A percentile compares a stretch with the other conserved stretches of the same genome.
These are phyloP conservation scores for Pleurotus eryngii DNA, from an alignment of 768 basidiomycete species.

Conservation along the genomic window DNA sequence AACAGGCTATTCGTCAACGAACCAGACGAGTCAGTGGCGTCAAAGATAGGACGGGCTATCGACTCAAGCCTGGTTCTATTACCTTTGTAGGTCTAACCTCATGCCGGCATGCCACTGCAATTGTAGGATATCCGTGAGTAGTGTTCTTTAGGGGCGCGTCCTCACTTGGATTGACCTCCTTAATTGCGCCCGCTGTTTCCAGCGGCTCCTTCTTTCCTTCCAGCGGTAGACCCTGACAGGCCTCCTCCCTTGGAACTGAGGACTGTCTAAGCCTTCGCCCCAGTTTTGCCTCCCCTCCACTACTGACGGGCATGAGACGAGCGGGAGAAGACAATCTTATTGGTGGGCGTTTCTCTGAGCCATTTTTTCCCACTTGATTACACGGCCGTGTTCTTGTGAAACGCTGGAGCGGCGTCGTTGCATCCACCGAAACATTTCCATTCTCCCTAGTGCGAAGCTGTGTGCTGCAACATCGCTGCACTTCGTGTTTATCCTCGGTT, in stretches of 20 bases:
- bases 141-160: neutral
- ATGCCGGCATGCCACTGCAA: neutral
- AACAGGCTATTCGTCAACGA: too few relatives aligned
- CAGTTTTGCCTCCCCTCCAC: too few relatives aligned
- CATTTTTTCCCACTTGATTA: constrained; percentile 1
- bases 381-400: neutral
- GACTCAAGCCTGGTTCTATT: neutral
- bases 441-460: too few relatives aligned
- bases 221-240: too few relatives aligned
- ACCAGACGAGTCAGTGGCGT: neutral
- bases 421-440: too few relatives aligned
- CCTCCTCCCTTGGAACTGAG: neutral
- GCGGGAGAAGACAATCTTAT: constrained; percentile 3
- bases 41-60: neutral
- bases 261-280: too few relatives aligned
- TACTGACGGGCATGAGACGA: too few relatives aligned
- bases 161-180: too few relatives aligned
- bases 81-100: neutral
- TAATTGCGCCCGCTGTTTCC: neutral
- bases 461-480: too few relatives aligned
- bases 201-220: neutral
- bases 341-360: neutral
- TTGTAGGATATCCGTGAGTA: neutral
- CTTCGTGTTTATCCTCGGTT: too few relatives aligned
- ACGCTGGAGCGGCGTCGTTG: too few relatives aligned